Evolutionary conservation across 768 basidiomycete genomes (phyloP).

Genomic region (Hysterangium stoloniferum): DNA sequence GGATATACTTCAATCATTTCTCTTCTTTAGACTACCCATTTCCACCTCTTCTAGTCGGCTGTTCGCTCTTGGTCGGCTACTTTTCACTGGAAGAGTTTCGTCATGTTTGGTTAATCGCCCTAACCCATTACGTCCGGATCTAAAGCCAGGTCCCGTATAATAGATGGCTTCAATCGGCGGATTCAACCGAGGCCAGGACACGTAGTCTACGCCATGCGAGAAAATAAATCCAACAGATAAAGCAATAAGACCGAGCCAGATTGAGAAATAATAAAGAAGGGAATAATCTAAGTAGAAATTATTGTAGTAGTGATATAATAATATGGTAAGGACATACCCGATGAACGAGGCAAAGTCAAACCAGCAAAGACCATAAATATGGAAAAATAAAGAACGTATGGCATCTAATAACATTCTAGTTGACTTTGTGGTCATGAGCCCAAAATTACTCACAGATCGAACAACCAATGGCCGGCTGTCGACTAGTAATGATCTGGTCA

Average conservation of each 20-base stretch:
- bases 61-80: slow-evolving; percentile 28
- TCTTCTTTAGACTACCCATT: slow-evolving; percentile 66
- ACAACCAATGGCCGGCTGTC: slow-evolving; percentile 78
- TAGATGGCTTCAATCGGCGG: slow-evolving; percentile 62
- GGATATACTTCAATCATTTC: slow-evolving; percentile 62
- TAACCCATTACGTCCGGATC: slow-evolving; percentile 68
- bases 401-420: slow-evolving; percentile 47
- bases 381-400: slow-evolving; percentile 72
- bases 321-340: slow-evolving; percentile 47
- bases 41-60: slow-evolving; percentile 63
- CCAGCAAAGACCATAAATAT: slow-evolving; percentile 85
- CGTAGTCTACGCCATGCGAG: slow-evolving; percentile 88
- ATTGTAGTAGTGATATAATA: neutral
- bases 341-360: slow-evolving; percentile 77
- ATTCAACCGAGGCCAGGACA: slow-evolving; percentile 86
- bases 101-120: slow-evolving; percentile 21
- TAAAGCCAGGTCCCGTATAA: slow-evolving; percentile 85
- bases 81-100: slow-evolving; percentile 18
- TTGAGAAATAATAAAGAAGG: slow-evolving; percentile 71
- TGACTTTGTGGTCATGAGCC: neutral
- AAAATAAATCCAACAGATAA: slow-evolving; percentile 65
- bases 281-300: slow-evolving; percentile 56
- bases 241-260: slow-evolving; percentile 66
- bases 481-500: slow-evolving; percentile 48
- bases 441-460: slow-evolving; percentile 57